These are phyloP conservation scores for Picocystis sp. DNA, from an alignment of 163 green algal genomes.

Conservation along the genomic window DNA sequence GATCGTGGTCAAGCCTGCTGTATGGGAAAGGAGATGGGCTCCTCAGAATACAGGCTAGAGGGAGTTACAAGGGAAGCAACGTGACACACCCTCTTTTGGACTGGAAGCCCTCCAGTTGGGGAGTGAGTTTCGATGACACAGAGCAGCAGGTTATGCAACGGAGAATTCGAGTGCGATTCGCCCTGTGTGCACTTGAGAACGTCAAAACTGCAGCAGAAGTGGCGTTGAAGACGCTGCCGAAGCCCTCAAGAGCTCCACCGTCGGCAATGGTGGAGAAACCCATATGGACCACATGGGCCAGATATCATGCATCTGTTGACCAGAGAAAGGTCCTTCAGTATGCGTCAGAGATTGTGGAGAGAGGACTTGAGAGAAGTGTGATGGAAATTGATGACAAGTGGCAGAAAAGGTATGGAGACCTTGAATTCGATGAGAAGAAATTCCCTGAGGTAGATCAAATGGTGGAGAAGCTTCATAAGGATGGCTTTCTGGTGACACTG, in stretches of 20 bases:
- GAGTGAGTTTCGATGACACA: constrained; percentile 15
- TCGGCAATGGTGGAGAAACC: constrained; percentile 24
- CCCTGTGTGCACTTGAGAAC: constrained; percentile 25
- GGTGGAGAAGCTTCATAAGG: constrained; percentile 33
- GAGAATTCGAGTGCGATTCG: constrained; percentile 17
- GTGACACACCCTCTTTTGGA: constrained; percentile 30
- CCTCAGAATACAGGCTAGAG: constrained; percentile 30
- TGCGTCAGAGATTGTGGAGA: constrained; percentile 33
- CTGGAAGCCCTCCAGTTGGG: constrained; percentile 16
- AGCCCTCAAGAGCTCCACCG: constrained; percentile 14
- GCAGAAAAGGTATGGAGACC: constrained; percentile 38
- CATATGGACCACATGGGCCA: constrained; percentile 51
- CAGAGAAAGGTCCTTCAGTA: constrained; percentile 37
- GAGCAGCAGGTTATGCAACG: constrained; percentile 9
- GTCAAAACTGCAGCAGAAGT: constrained; percentile 22
- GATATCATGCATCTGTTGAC: constrained; percentile 32
- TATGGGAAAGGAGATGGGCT: constrained; percentile 26
- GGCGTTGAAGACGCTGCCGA: constrained; percentile 19
- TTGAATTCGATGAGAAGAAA: constrained; percentile 36
- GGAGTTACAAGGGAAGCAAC: constrained; percentile 13
- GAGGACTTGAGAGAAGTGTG: constrained; percentile 19
- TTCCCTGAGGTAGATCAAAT: constrained; percentile 36
- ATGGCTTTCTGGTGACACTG: constrained; percentile 43
- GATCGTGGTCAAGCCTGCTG: constrained; percentile 14
- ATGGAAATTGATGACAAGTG: constrained; percentile 49